phyloP scores from a whole-genome alignment of 305 asterid genomes.

The Fraxinus xanthoxyloides region DNA sequence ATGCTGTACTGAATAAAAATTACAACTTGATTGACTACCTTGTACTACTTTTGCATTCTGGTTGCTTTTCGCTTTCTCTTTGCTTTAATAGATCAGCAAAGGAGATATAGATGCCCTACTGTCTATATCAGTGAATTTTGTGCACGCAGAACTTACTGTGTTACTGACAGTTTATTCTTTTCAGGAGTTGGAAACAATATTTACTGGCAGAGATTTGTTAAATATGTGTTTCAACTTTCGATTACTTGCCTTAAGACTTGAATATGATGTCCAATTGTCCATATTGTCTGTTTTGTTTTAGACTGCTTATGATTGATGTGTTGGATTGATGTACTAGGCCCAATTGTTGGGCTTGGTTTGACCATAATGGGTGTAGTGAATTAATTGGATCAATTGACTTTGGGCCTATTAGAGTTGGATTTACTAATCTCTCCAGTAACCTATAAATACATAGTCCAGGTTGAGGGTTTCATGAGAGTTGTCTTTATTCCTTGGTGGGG shows the following conservation, averaged over 20 bases:
- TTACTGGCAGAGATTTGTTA: not conserved
- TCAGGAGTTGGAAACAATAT: constrained; percentile 11
- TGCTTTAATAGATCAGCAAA: not conserved
- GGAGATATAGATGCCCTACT: constrained; percentile 1
- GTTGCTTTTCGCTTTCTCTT: not conserved
- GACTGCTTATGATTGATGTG: not conserved
- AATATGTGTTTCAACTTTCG: not conserved
- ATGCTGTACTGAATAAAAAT: not conserved
- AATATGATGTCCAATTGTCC: not conserved
- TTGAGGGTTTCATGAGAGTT: too few species aligned
- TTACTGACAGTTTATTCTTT: not conserved
- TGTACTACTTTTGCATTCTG: constrained; percentile 8
- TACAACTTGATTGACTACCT: not conserved
- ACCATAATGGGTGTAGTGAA: not conserved
- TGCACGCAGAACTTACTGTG: not conserved
- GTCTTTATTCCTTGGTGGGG: too few species aligned
- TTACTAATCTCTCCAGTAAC: too few species aligned
- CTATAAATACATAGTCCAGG: too few species aligned
- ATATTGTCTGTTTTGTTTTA: not conserved
- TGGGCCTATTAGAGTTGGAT: too few species aligned
- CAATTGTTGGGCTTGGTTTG: too few species aligned
- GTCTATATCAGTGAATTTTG: constrained; percentile 7
- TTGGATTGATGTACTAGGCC: not conserved
- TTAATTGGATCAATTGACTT: too few species aligned
- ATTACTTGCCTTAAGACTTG: not conserved